These are phyloP conservation scores for Hanseniaspora uvarum DNA, from an alignment of 1,139 yeast species.

Conservation along the genomic window DNA sequence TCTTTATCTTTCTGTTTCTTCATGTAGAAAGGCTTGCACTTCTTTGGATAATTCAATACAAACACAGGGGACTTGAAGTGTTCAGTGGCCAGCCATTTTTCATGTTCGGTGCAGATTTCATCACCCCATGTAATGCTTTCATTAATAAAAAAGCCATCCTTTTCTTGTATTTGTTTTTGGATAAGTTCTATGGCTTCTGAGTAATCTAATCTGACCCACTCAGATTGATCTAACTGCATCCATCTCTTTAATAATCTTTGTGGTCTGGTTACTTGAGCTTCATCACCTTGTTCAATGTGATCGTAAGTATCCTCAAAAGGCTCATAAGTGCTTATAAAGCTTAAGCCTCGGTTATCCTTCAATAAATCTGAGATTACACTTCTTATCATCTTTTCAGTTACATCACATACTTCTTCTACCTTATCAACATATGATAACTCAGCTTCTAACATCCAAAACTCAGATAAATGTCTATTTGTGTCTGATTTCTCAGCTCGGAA, in stretches of 20 bases:
- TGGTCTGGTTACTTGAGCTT: conserved; percentile 21
- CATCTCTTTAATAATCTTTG: conserved; percentile 31
- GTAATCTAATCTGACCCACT: conserved; percentile 70
- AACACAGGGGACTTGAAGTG: conserved; percentile 56
- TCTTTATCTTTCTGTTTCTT: conserved; percentile 34
- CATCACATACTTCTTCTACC: conserved; percentile 49
- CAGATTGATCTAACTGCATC: conserved; percentile 24
- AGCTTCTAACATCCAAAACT: conserved; percentile 97
- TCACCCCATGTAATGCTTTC: conserved; percentile 53
- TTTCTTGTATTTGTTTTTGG: conserved; percentile 20
- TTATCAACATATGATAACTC: conserved; percentile 62
- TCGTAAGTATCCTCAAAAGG: conserved; percentile 33
- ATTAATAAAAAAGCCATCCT: conserved; percentile 25
- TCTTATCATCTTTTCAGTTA: conserved; percentile 63
- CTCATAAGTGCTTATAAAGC: conserved; percentile 36
- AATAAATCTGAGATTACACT: conserved; percentile 38
- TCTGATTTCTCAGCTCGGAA: conserved; percentile 89
- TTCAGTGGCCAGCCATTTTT: conserved; percentile 62
- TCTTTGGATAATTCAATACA: conserved; percentile 76
- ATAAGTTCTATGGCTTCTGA: conserved; percentile 57
- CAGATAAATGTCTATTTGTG: conserved; percentile 83
- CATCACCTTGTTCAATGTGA: not conserved
- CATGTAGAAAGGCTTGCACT: conserved; percentile 89
- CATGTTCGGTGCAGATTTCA: conserved; percentile 73
- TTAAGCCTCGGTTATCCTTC: conserved; percentile 26